Evolutionary conservation across 192 early-diverging fungal species (phyloP).

Genomic region (Cetraspora pellucida): DNA sequence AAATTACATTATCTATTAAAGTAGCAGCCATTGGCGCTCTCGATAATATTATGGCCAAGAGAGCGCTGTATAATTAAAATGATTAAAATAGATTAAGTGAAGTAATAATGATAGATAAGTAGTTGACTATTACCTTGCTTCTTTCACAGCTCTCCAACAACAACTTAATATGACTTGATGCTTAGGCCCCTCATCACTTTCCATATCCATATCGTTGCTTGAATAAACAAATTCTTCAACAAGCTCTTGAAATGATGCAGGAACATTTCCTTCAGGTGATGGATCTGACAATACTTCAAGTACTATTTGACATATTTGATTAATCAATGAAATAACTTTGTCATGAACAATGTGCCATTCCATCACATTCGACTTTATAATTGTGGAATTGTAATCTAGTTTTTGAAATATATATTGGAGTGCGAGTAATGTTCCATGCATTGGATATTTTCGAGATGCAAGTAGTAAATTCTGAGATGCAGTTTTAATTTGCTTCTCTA

Average conservation of each 20-base stretch:
- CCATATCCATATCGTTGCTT: neutral
- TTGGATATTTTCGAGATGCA: conserved; percentile 56
- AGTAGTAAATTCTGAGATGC: conserved; percentile 52
- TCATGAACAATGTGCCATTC: conserved; percentile 57
- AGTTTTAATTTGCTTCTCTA: conserved; percentile 52
- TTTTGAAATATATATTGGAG: conserved; percentile 65
- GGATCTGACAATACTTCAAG: conserved; percentile 73
- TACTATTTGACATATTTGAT: conserved; percentile 60
- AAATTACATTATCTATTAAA: conserved; percentile 22
- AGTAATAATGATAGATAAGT: neutral
- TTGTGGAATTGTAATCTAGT: conserved; percentile 53
- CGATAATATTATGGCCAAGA: conserved; percentile 55
- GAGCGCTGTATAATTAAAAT: conserved; percentile 36
- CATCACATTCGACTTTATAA: conserved; percentile 46
- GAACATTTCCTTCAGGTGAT: conserved; percentile 90
- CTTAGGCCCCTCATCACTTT: conserved; percentile 51
- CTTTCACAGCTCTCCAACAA: conserved; percentile 93
- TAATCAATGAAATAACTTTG: conserved; percentile 51
- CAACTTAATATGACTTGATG: conserved; percentile 87
- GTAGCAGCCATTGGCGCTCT: conserved; percentile 43
- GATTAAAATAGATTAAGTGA: neutral
- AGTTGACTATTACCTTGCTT: conserved; percentile 56
- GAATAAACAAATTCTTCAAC: conserved; percentile 53
- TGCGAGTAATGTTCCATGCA: conserved; percentile 59
- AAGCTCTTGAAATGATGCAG: conserved; percentile 71